Evolutionary conservation across 495 filamentous ascomycete genomes (phyloP), one percentile per base, ranked within the genome.

Genomic region (Halenospora varia): DNA sequence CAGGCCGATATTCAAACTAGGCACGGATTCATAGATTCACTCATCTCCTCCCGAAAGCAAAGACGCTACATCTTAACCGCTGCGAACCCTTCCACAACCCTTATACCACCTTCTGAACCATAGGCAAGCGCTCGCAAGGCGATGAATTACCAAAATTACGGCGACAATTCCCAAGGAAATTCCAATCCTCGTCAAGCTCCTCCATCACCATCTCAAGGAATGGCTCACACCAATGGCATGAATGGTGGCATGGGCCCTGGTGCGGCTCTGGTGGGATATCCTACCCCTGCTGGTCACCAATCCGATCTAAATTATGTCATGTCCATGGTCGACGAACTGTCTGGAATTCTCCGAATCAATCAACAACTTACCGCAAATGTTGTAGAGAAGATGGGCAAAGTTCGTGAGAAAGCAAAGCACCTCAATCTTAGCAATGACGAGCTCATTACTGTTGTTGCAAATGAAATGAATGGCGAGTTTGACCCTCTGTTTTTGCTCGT

Each of bases 281-380:
- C 88, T 18, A 86, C 86, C 66, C 87, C 86, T 54, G 88, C 89
- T 20, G 89, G 90, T 18, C 89, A 93, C 64, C 88, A 93, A 73
- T 88, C 89, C 74, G 90, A 96, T 68, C 82, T 94, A 58, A 89
- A 91, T 66, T 86, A 89, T 68, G 81, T 96, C 44, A 92, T 90
- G 68, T 79, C 84, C 47, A 87, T 92, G 81, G 87, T 96, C 17
- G 78, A 92, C 55, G 87, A 93, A 67, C 74, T 96, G 61, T 89
- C 86, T 57, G 82, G 85, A 22, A 80, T 89, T 56, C 77, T 92
- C 18, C 84, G 85, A 63, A 82, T 87, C 42, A 96, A 94, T 68
- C 82, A 88, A 53, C 85, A 87, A 53, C 81, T 88, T 50, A 87
- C 89, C 8, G 83, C 85, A 58, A 83, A 82, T 41, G 87, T 96